These are phyloP conservation scores for Aspergillus udagawae DNA, from an alignment of 2,329 filamentous ascomycete species.

Conservation along the genomic window DNA sequence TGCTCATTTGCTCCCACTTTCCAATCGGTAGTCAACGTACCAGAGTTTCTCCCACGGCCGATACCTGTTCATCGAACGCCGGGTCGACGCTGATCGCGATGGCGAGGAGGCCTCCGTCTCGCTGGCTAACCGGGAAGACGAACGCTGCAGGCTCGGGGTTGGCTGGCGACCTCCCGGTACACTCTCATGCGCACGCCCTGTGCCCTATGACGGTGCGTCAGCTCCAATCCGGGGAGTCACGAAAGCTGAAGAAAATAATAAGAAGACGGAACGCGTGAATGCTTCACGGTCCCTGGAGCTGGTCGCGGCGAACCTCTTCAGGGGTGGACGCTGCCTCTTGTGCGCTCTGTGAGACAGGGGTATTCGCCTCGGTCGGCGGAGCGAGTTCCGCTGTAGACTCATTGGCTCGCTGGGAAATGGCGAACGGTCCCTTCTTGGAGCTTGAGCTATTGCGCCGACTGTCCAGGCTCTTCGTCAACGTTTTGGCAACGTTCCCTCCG, in stretches of 20 bases:
- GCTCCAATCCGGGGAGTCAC: slow-evolving; percentile 10
- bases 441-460: slow-evolving; percentile 83
- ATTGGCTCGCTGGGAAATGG: slow-evolving; percentile 26
- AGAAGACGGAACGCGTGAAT: slow-evolving; percentile 7
- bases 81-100: slow-evolving; percentile 23
- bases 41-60: slow-evolving; percentile 42
- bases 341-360: slow-evolving; percentile 22
- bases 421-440: slow-evolving; percentile 65
- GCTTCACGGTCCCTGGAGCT: slow-evolving; percentile 41
- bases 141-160: slow-evolving; percentile 4
- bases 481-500: slow-evolving; percentile 71
- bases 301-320: slow-evolving; percentile 48
- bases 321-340: slow-evolving; percentile 40
- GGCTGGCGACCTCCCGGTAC: neutral
- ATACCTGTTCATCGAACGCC: slow-evolving; percentile 19
- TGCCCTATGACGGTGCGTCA: slow-evolving; percentile 21
- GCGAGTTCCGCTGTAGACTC: slow-evolving; percentile 35
- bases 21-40: slow-evolving; percentile 41
- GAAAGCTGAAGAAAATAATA: neutral
- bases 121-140: slow-evolving; percentile 11
- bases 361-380: slow-evolving; percentile 33
- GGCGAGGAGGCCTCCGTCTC: slow-evolving; percentile 17
- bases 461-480: slow-evolving; percentile 81
- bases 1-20: slow-evolving; percentile 18
- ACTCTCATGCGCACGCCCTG: slow-evolving; percentile 8